These are phyloP conservation scores for Cinchona pubescens DNA, from an alignment of 257 asterid genomes.

Conservation along the genomic window DNA sequence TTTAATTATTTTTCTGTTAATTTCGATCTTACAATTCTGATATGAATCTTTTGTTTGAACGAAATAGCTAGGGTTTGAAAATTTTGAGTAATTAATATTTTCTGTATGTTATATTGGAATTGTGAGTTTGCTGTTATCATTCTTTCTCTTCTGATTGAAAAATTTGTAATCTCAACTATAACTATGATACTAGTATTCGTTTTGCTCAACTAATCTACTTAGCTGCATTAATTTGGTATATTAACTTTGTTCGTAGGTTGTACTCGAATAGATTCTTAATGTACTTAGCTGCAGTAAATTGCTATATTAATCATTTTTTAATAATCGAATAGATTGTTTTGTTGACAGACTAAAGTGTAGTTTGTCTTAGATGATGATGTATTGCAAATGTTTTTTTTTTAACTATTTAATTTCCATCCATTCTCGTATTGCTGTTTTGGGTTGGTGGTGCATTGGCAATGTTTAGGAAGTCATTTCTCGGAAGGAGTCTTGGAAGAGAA, in stretches of 20 bases:
- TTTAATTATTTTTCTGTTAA: not conserved
- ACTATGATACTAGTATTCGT: not conserved
- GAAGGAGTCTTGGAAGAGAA: not conserved
- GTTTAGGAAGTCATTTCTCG: not conserved
- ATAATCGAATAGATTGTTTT: not conserved
- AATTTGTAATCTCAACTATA: not conserved
- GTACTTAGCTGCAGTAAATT: too few relatives aligned
- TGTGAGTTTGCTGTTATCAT: not conserved
- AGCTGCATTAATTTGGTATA: not conserved
- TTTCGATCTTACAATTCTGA: not conserved
- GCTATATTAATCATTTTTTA: not conserved
- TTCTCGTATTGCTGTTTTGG: too few relatives aligned
- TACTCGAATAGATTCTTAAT: too few relatives aligned
- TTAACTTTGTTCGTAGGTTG: too few relatives aligned
- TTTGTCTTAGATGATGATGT: not conserved
- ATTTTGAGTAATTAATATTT: not conserved
- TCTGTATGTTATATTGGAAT: not conserved
- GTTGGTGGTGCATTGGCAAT: not conserved
- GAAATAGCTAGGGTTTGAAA: not conserved
- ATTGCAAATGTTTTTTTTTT: too few relatives aligned
- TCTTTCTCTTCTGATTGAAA: not conserved
- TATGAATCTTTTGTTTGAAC: not conserved
- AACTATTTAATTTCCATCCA: too few relatives aligned
- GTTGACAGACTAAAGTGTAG: not conserved
- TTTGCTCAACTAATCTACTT: not conserved